Percentiles rank a stretch among this genome's conserved stretches.
Evolutionary conservation across 306 rosid species (phyloP).

Genomic region (Cucurbita pepo): DNA sequence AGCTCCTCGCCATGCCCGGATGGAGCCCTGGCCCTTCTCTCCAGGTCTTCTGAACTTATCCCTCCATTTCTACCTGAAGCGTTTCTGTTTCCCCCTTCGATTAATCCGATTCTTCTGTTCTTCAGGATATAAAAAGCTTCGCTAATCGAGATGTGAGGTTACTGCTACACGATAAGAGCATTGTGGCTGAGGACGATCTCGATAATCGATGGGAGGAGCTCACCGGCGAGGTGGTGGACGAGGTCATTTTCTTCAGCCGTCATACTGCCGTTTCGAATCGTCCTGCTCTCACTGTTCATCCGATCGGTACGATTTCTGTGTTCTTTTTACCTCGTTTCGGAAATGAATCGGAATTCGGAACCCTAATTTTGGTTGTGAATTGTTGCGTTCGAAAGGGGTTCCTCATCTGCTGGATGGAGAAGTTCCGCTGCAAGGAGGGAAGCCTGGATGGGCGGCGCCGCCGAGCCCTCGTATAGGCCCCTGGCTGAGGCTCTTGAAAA

Average conservation of each 20-base stretch:
- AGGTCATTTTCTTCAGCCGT: conserved; percentile 66
- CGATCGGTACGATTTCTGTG: conserved; percentile 34
- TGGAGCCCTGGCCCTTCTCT: conserved; percentile 51
- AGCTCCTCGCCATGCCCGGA: conserved; percentile 55
- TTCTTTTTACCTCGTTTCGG: too few relatives aligned
- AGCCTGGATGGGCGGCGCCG: conserved; percentile 82
- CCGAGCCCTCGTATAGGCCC: conserved; percentile 80
- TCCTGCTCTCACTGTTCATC: conserved; percentile 86
- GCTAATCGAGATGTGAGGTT: conserved; percentile 43
- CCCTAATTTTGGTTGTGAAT: neutral
- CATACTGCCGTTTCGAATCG: conserved; percentile 86
- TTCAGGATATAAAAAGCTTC: conserved; percentile 47
- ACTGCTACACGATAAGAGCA: conserved; percentile 39
- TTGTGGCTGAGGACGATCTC: conserved; percentile 52
- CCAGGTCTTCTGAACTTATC: conserved; percentile 24
- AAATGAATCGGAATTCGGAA: neutral
- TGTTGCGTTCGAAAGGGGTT: conserved; percentile 29
- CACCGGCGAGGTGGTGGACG: conserved; percentile 58
- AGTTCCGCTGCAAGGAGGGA: conserved; percentile 85
- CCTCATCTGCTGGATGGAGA: conserved; percentile 86
- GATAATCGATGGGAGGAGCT: conserved; percentile 63
- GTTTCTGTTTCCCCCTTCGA: neutral
- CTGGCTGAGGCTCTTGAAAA: conserved; percentile 67
- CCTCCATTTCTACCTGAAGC: neutral
- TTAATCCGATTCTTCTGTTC: neutral